A percentile compares a stretch with the other conserved stretches of the same genome.
These are phyloP conservation scores for Anacardium occidentale DNA, from an alignment of 345 rosid species.

Conservation along the genomic window DNA sequence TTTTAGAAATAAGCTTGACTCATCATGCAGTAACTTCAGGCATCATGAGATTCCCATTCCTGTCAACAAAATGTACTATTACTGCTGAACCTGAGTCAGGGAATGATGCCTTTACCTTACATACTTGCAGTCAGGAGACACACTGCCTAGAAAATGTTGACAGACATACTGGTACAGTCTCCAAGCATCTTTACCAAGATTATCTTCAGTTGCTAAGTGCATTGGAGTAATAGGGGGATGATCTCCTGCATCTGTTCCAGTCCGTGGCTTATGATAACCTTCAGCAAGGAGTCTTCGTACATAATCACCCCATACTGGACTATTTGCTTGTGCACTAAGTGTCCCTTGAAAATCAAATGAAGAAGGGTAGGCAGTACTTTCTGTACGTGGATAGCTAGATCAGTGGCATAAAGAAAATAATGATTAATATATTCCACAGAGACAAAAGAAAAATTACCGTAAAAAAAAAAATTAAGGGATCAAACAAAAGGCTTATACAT, in stretches of 20 bases:
- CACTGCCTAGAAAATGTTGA: constrained; percentile 89
- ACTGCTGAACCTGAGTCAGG: background rate
- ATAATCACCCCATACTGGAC: constrained; percentile 57
- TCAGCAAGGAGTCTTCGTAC: constrained; percentile 59
- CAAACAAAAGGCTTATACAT: background rate
- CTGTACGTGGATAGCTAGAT: constrained; percentile 89
- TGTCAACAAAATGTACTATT: background rate
- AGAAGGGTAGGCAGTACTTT: constrained; percentile 94
- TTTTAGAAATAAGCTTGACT: no score
- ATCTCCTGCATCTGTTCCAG: constrained; percentile 92
- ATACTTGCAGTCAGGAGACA: constrained; percentile 91
- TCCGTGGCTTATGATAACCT: constrained; percentile 64
- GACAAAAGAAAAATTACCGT: background rate
- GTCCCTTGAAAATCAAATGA: constrained; percentile 83
- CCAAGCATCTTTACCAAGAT: constrained; percentile 86
- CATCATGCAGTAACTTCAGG: no score
- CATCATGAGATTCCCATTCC: background rate
- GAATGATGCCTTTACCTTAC: constrained; percentile 44
- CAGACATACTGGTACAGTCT: constrained; percentile 85
- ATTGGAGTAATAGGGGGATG: constrained; percentile 99
- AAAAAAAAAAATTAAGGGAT: background rate
- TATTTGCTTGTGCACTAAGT: constrained; percentile 58
- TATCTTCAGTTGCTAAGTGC: constrained; percentile 67
- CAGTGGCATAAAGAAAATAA: constrained; percentile 15
- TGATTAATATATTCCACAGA: constrained; percentile 7